Base-by-base conservation (phyloP, 2,329 filamentous ascomycete genomes). In the Monosporascus sp. region DNA sequence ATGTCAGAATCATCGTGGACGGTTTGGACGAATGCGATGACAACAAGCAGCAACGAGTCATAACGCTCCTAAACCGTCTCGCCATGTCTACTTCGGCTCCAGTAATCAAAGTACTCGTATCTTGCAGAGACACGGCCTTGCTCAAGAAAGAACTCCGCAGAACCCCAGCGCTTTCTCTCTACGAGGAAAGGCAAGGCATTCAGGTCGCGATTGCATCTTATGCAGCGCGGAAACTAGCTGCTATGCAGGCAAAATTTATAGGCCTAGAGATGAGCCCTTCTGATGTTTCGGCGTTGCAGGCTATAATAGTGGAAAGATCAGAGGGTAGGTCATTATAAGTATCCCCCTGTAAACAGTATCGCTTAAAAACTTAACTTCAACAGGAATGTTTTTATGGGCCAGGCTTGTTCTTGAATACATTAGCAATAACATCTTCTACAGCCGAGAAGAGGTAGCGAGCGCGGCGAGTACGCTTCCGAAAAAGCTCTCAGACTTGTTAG, bases 311-410 rank as follows among this genome's bases (percentile, higher is more conserved):
- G 0, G 17, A 46, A 1, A 68, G 63, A 51, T 56, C 64, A 31
- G 61, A 66, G 46, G 64, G 67, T 67, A 24, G 8, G n/a, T 24
- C n/a, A n/a, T n/a, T n/a, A n/a, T n/a, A n/a, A 20, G 6, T 7
- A 24, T 8, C 6, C 19, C n/a, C 22, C 4, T 5, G 7, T 37
- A 50, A 57, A 55, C 19, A 5, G 14, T 17, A 9, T 6, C 7
- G 7, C 7, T 20, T 41, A n/a, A 7, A 26, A 5, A n/a, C n/a
- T n/a, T 9, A n/a, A n/a, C 5, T 24, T 37, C n/a, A n/a, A n/a
- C 27, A n/a, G 70, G 69, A 2, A 73, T 73, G 68, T 72, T 73
- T 52, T 54, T 72, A 0, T 73, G 63, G 38, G 70, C 70, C 31
- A 55, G 67, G 3, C 60, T 72, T 3, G 68, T 73, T 0, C 53